Percentiles rank a stretch among this genome's conserved stretches.
These are phyloP conservation scores for Acanthamoeba healyi DNA, from an alignment of 208 protist species.

Conservation along the genomic window DNA sequence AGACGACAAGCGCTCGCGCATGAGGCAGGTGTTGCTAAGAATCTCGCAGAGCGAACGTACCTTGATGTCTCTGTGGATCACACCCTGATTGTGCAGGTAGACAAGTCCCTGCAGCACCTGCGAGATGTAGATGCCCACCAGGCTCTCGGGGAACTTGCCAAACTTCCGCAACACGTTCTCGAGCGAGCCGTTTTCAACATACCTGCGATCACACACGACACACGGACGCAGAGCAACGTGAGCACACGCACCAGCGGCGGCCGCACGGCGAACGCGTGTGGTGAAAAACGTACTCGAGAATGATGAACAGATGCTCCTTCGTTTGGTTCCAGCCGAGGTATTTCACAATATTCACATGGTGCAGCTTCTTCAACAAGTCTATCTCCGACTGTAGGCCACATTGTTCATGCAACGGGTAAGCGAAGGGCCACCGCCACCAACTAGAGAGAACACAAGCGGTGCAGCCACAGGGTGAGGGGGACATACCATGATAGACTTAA, in stretches of 20 bases:
- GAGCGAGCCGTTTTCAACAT: slow-evolving; percentile 90
- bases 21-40: too few species aligned
- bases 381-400: slow-evolving; percentile 79
- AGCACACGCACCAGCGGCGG: too few species aligned
- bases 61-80: slow-evolving; percentile 94
- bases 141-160: slow-evolving; percentile 92
- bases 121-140: slow-evolving; percentile 90
- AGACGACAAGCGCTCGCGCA: neutral
- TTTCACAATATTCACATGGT: slow-evolving; percentile 92
- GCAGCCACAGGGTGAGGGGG: neutral
- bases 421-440: too few species aligned
- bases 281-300: slow-evolving; percentile 71
- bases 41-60: too few species aligned
- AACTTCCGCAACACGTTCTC: slow-evolving; percentile 89
- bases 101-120: slow-evolving; percentile 93
- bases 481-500: slow-evolving; percentile 73
- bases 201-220: slow-evolving; percentile 74
- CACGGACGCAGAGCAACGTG: neutral
- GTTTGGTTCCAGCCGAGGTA: slow-evolving; percentile 90
- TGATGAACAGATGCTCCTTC: slow-evolving; percentile 88
- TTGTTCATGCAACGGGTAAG: too few species aligned
- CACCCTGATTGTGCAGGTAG: slow-evolving; percentile 93
- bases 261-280: too few species aligned
- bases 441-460: neutral
- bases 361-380: slow-evolving; percentile 89